These are phyloP conservation scores for Metschnikowia corniflorae DNA, from an alignment of 805 yeast species.

Conservation along the genomic window DNA sequence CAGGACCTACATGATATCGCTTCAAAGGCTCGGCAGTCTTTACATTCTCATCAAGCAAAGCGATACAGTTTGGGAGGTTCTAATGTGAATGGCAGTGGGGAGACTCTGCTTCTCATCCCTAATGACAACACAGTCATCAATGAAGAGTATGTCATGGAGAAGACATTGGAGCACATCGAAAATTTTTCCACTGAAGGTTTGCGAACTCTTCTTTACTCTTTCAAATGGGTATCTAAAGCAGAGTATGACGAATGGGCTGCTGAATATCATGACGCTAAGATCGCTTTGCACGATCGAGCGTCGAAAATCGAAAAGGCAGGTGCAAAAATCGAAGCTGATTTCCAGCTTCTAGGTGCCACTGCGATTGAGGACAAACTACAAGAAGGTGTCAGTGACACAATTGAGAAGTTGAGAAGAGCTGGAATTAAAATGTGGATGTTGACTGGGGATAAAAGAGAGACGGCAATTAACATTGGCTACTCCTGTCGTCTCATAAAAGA, in stretches of 20 bases:
- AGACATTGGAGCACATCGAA: slow-evolving; percentile 85
- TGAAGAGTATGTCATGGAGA: slow-evolving; percentile 75
- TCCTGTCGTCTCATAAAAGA: slow-evolving; percentile 92
- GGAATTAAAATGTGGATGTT: slow-evolving; percentile 97
- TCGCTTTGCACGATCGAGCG: slow-evolving; percentile 66
- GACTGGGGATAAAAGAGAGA: slow-evolving; percentile 96
- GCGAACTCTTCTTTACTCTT: slow-evolving; percentile 82
- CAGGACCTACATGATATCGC: slow-evolving; percentile 54
- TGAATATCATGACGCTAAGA: slow-evolving; percentile 70
- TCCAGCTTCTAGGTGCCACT: slow-evolving; percentile 82
- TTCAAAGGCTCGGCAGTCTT: slow-evolving; percentile 50
- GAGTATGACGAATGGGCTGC: slow-evolving; percentile 66
- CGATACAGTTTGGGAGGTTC: slow-evolving; percentile 41
- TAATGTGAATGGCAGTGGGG: background rate
- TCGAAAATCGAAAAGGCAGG: slow-evolving; percentile 69
- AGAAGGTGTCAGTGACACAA: slow-evolving; percentile 94
- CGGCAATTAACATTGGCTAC: slow-evolving; percentile 95
- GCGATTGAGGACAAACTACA: slow-evolving; percentile 97
- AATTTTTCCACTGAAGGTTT: slow-evolving; percentile 94
- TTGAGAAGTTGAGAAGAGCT: slow-evolving; percentile 87
- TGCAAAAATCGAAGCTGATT: slow-evolving; percentile 60
- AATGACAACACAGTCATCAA: slow-evolving; percentile 59
- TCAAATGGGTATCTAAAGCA: slow-evolving; percentile 58
- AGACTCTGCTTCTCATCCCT: slow-evolving; percentile 19
- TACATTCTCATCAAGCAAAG: slow-evolving; percentile 56